Percentiles rank a stretch among this genome's conserved stretches.
Conservation (phyloP, 2,329 filamentous ascomycete species). For the Fusarium agapanthi region DNA sequence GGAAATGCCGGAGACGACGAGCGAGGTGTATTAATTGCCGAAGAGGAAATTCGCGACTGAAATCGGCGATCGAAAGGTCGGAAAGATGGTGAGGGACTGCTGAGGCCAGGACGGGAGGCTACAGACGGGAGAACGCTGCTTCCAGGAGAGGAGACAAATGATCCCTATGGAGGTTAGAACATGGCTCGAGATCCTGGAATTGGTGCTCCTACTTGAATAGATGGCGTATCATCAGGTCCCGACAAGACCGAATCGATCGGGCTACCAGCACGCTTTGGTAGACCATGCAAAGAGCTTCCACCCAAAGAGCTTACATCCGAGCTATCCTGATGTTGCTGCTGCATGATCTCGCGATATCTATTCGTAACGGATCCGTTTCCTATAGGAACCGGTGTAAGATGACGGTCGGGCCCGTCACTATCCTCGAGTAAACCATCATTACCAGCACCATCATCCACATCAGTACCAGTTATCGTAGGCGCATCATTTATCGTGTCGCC, state of each 20-base stretch:
- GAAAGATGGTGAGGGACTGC: constrained; percentile 81
- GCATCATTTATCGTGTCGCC: constrained; percentile 50
- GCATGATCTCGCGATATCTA: constrained; percentile 57
- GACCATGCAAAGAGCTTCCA: constrained; percentile 55
- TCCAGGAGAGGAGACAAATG: constrained; percentile 70
- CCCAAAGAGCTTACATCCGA: constrained; percentile 65
- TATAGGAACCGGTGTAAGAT: constrained; percentile 30
- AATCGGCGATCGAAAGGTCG: constrained; percentile 95
- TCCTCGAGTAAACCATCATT: constrained; percentile 29
- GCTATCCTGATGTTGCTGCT: constrained; percentile 53
- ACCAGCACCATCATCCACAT: constrained; percentile 13
- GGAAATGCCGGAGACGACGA: constrained; percentile 81
- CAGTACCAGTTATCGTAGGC: constrained; percentile 21
- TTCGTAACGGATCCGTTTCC: constrained; percentile 46
- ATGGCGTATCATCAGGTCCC: constrained; percentile 84
- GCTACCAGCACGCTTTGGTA: constrained; percentile 68
- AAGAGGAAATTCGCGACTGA: constrained; percentile 80
- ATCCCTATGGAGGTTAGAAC: constrained; percentile 60
- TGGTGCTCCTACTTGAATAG: constrained; percentile 71
- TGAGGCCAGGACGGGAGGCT: constrained; percentile 70
- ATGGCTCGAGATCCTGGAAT: neutral
- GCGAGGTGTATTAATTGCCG: constrained; percentile 66
- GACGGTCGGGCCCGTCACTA: constrained; percentile 23
- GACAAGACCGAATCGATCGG: constrained; percentile 75
- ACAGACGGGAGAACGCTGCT: constrained; percentile 78